Percentiles rank a stretch among this genome's conserved stretches.
Conservation (phyloP, 2,329 filamentous ascomycete species). For the Fusarium continuum region DNA sequence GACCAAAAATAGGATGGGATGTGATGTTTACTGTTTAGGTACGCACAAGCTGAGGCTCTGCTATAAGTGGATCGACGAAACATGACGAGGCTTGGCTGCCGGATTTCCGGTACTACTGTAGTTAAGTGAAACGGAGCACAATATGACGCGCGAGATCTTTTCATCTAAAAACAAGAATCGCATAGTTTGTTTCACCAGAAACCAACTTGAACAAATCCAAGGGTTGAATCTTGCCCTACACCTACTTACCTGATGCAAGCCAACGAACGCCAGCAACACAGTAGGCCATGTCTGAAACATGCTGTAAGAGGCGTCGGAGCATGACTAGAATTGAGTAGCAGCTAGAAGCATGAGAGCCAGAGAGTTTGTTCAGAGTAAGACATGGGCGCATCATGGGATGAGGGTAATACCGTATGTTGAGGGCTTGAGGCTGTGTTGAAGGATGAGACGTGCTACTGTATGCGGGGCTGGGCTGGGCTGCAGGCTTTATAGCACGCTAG, state of each 20-base stretch:
- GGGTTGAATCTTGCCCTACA: background rate
- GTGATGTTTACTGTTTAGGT: no score
- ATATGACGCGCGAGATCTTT: constrained; percentile 5
- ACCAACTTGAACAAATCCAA: background rate
- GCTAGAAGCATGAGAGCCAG: background rate
- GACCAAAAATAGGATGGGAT: constrained; percentile 12
- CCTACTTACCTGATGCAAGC: background rate
- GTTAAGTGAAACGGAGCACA: background rate
- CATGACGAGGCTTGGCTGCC: constrained; percentile 7
- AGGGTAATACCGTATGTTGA: background rate
- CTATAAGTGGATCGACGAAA: background rate
- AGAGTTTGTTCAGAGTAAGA: constrained; percentile 11
- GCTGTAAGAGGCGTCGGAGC: background rate
- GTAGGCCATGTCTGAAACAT: constrained; percentile 18
- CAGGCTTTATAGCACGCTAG: no score
- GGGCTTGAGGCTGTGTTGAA: constrained; percentile 33
- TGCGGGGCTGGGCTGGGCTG: background rate
- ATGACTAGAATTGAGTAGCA: background rate
- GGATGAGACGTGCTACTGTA: constrained; percentile 5
- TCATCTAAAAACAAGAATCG: background rate
- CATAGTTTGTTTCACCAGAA: background rate
- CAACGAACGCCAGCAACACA: background rate
- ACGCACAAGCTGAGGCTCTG: constrained; percentile 16
- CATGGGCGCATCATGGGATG: constrained; percentile 6
- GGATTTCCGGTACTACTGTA: background rate